These are phyloP conservation scores for Aschersonia sp. DNA, from an alignment of 2,329 filamentous ascomycete species.

Conservation along the genomic window DNA sequence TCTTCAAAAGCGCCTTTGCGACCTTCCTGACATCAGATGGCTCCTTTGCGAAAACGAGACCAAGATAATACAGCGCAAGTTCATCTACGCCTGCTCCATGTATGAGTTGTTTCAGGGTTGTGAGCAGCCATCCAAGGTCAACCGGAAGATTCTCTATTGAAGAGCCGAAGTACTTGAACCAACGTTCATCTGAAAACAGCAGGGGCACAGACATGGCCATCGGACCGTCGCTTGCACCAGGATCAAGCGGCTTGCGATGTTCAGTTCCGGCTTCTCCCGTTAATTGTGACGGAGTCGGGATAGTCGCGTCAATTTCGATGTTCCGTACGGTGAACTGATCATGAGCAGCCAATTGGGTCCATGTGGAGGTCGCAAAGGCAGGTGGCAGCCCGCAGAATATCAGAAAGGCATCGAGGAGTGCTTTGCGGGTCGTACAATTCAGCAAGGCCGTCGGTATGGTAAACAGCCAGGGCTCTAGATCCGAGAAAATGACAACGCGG, in stretches of 20 bases:
- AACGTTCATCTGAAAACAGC: constrained; percentile 31
- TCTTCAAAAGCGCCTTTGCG: constrained; percentile 61
- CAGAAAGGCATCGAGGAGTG: constrained; percentile 56
- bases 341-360: constrained; percentile 14
- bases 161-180: constrained; percentile 27
- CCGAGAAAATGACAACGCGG: constrained; percentile 64
- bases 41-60: constrained; percentile 45
- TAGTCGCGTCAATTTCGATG: background rate
- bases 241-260: constrained; percentile 12
- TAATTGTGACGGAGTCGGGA: constrained; percentile 1
- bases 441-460: constrained; percentile 26
- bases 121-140: constrained; percentile 33
- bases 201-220: constrained; percentile 29
- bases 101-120: constrained; percentile 43
- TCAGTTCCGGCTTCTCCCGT: constrained; percentile 3
- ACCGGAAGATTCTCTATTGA: constrained; percentile 11
- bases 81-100: constrained; percentile 17
- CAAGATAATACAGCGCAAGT: constrained; percentile 56
- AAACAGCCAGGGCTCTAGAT: constrained; percentile 52
- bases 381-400: constrained; percentile 53
- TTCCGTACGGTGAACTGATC: constrained; percentile 15
- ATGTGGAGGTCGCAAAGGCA: constrained; percentile 12
- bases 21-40: constrained; percentile 45
- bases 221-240: constrained; percentile 14
- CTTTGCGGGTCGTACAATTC: constrained; percentile 16